Conservation (phyloP, 495 filamentous ascomycete genomes). For the Parachaetomium inaequale region DNA sequence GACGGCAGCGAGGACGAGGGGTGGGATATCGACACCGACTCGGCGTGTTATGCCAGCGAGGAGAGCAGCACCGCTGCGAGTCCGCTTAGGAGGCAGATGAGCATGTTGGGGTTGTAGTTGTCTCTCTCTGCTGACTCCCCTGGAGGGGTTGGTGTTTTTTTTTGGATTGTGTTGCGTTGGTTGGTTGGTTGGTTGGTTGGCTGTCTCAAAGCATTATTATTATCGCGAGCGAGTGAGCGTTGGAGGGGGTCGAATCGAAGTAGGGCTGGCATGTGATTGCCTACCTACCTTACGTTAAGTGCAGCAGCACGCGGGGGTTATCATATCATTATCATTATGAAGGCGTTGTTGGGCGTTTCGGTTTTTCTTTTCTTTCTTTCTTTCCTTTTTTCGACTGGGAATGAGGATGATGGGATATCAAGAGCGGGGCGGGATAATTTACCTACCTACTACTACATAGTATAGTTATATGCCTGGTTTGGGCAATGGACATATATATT, state of each 20-base stretch:
- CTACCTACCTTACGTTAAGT: background rate
- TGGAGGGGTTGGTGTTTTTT: background rate
- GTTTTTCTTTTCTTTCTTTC: background rate
- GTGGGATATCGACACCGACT: conserved; percentile 87
- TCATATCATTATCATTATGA: background rate
- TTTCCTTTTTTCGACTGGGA: background rate
- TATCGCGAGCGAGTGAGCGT: background rate
- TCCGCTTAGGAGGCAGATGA: conserved; percentile 66
- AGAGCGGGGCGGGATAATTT: too few relatives aligned
- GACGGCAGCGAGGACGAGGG: conserved; percentile 45
- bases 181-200: background rate
- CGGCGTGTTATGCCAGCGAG: conserved; percentile 61
- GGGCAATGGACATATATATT: too few relatives aligned
- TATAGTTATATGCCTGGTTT: background rate
- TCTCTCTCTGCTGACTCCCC: background rate
- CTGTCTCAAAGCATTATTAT: background rate
- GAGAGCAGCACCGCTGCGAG: conserved; percentile 58
- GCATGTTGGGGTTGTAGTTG: conserved; percentile 49
- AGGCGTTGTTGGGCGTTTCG: background rate
- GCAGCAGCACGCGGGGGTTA: background rate
- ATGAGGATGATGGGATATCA: background rate
- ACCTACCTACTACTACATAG: too few relatives aligned
- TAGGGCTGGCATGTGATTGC: background rate
- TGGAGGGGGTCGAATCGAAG: background rate
- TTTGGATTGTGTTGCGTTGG: background rate